Evolutionary conservation across 371 early-diverging fungal species (phyloP).

Genomic region (Zychaea mexicana): DNA sequence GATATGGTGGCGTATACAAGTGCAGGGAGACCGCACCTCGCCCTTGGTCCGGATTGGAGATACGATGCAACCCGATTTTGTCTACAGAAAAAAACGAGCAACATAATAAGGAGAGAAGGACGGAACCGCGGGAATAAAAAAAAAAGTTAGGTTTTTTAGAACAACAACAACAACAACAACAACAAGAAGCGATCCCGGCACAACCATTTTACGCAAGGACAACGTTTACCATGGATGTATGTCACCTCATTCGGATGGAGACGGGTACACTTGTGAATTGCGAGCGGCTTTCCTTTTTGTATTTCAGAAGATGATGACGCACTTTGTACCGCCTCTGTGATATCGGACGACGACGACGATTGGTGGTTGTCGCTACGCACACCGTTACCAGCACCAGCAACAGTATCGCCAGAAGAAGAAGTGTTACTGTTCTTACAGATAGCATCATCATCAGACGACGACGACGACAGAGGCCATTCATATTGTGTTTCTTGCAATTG

Average conservation of each 20-base stretch:
- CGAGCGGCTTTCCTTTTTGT: conserved; percentile 25
- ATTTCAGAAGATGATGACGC: not conserved
- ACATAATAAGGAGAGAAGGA: too few species aligned
- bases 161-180: conserved; percentile 1
- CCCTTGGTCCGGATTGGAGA: conserved; percentile 71
- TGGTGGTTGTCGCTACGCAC: too few species aligned
- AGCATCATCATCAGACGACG: too few species aligned
- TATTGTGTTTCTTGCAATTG: conserved; percentile 81
- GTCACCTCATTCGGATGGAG: conserved; percentile 72
- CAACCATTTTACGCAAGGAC: not conserved
- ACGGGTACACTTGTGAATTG: conserved; percentile 34
- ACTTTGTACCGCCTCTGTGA: conserved; percentile 19
- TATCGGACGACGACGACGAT: conserved; percentile 17
- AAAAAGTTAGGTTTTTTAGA: not conserved
- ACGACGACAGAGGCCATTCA: conserved; percentile 67
- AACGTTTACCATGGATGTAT: conserved; percentile 80
- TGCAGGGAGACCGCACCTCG: conserved; percentile 84
- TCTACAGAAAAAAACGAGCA: conserved; percentile 48
- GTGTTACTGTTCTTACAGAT: too few species aligned
- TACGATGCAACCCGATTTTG: conserved; percentile 87
- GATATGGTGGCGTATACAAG: conserved; percentile 90
- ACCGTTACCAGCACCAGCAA: not conserved
- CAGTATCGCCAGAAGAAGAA: not conserved
- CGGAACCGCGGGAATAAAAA: not conserved
- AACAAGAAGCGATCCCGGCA: not conserved